Conservation (phyloP, 164 flowering plant genomes). For the Kalanchoe fedtschenkoi region DNA sequence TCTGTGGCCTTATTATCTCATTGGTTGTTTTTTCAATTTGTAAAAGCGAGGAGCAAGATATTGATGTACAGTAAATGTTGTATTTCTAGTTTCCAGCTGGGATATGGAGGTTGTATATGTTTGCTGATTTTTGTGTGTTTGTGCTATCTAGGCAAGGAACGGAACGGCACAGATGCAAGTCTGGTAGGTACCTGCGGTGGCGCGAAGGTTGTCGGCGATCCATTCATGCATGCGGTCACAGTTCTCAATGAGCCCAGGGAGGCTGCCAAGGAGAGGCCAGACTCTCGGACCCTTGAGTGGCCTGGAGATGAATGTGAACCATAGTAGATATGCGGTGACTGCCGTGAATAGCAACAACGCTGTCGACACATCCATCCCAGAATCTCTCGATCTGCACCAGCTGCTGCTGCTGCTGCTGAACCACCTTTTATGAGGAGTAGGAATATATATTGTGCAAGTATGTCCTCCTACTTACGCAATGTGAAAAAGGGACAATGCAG, state of each 20-base stretch:
- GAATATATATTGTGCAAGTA: too few species aligned
- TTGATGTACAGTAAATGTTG: too few species aligned
- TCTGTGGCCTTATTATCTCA: too few species aligned
- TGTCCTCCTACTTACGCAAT: not conserved
- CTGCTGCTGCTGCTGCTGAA: too few species aligned
- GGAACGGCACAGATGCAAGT: conserved; percentile 69
- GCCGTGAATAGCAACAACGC: conserved; percentile 35
- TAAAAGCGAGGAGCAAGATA: too few species aligned
- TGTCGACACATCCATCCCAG: conserved; percentile 33
- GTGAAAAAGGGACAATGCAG: not conserved
- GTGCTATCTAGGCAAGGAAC: conserved; percentile 26
- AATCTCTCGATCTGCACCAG: too few species aligned
- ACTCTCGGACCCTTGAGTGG: conserved; percentile 50
- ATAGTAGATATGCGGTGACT: conserved; percentile 44
- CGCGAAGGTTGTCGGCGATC: conserved; percentile 65
- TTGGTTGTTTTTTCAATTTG: too few species aligned
- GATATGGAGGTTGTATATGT: not conserved
- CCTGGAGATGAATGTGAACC: conserved; percentile 53
- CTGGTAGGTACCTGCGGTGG: conserved; percentile 67
- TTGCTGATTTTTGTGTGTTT: not conserved
- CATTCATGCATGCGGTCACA: conserved; percentile 61
- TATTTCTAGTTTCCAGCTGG: not conserved
- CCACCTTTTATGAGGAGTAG: too few species aligned
- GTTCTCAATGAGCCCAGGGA: conserved; percentile 61
- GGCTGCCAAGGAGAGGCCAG: conserved; percentile 62